A percentile compares a stretch with the other conserved stretches of the same genome.
Evolutionary conservation across 208 protist genomes (phyloP).

Genomic region (Crithidia fasciculata): DNA sequence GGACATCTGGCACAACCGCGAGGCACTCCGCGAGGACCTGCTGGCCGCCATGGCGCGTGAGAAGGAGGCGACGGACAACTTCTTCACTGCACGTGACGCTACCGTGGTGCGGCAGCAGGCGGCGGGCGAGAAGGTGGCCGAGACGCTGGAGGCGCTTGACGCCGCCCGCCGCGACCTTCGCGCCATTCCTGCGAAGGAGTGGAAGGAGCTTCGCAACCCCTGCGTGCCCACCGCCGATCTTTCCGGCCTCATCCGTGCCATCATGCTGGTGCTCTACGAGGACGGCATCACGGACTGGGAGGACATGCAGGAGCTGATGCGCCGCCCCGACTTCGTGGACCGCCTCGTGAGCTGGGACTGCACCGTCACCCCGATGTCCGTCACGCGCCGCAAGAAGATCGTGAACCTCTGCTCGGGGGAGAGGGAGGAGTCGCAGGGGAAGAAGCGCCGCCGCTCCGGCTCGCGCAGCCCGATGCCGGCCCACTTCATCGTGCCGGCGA

Average conservation of each 20-base stretch:
- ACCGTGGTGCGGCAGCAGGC: conserved; percentile 55
- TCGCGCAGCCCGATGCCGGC: conserved; percentile 6
- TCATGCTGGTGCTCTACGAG: conserved; percentile 80
- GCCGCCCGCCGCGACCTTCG: conserved; percentile 39
- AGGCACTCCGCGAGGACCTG: conserved; percentile 59
- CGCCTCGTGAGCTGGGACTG: conserved; percentile 72
- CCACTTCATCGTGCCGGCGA: conserved; percentile 13
- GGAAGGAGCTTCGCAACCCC: conserved; percentile 54
- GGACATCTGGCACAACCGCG: conserved; percentile 57
- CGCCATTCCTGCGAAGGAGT: conserved; percentile 52
- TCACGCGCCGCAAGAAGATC: conserved; percentile 57
- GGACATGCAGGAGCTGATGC: conserved; percentile 62
- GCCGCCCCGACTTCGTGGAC: conserved; percentile 62
- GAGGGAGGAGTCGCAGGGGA: conserved; percentile 25
- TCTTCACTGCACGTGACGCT: conserved; percentile 58
- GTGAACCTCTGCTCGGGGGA: conserved; percentile 33
- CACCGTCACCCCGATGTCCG: conserved; percentile 68
- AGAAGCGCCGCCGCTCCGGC: conserved; percentile 29
- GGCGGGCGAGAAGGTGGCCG: conserved; percentile 36
- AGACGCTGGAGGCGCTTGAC: conserved; percentile 55
- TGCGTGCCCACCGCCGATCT: conserved; percentile 34
- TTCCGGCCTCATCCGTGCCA: conserved; percentile 42
- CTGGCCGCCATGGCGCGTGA: conserved; percentile 45
- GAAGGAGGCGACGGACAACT: conserved; percentile 43
- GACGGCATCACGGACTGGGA: conserved; percentile 58